Conservation (phyloP, 2,329 filamentous ascomycete species). For the Talaromyces sp. region DNA sequence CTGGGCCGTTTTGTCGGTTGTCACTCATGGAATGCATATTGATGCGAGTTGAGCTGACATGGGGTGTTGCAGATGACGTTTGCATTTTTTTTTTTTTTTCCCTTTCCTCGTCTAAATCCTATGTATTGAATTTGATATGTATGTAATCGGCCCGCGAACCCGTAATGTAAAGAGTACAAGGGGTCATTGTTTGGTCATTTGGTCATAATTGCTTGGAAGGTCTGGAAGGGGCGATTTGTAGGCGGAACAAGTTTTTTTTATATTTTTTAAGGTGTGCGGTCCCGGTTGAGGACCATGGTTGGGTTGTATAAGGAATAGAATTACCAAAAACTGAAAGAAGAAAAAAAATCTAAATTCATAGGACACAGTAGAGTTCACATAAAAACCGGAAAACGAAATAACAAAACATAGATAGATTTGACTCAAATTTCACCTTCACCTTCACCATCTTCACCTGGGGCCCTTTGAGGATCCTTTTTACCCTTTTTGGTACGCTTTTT, state of each 20-base stretch:
- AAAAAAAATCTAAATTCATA: too few relatives aligned
- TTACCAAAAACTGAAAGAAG: too few relatives aligned
- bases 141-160: not conserved
- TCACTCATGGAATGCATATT: not conserved
- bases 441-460: too few relatives aligned
- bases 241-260: too few relatives aligned
- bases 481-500: too few relatives aligned
- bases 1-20: not conserved
- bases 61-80: not conserved
- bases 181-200: not conserved
- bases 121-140: not conserved
- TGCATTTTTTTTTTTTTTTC: not conserved
- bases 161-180: not conserved
- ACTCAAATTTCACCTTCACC: too few relatives aligned
- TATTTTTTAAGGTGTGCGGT: not conserved
- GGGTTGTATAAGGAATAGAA: not conserved
- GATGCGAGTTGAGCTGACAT: not conserved
- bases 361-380: too few relatives aligned
- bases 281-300: not conserved
- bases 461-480: too few relatives aligned
- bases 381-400: too few relatives aligned
- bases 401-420: too few relatives aligned
- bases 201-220: not conserved
- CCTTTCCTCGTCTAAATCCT: not conserved
- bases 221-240: not conserved